These are phyloP conservation scores for Solanum okadae DNA, from an alignment of 257 asterid species.

Conservation along the genomic window DNA sequence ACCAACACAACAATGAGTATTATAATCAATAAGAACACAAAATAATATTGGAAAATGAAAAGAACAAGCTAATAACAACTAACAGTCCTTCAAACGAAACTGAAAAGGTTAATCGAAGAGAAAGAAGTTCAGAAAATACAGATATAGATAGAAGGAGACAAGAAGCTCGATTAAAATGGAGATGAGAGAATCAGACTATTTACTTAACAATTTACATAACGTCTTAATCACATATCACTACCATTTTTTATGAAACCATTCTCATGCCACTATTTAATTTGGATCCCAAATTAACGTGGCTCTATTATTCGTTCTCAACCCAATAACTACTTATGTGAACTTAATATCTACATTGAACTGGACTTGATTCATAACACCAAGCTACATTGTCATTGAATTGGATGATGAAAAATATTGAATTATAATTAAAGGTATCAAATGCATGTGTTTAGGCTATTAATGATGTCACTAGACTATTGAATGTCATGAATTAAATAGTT, in stretches of 20 bases:
- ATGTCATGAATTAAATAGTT: background rate
- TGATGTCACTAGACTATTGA: background rate
- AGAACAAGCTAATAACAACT: background rate
- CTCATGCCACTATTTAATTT: background rate
- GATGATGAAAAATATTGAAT: background rate
- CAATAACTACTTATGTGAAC: background rate
- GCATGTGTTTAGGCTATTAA: background rate
- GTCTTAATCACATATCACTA: background rate
- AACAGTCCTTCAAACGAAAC: too few species aligned
- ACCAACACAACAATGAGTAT: background rate
- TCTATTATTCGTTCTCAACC: too few species aligned
- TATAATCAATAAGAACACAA: background rate
- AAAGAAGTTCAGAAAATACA: too few species aligned
- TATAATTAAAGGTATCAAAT: background rate
- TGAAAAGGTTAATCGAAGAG: background rate
- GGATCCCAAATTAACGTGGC: too few species aligned
- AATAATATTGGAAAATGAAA: background rate
- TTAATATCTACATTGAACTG: background rate
- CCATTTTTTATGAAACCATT: too few species aligned
- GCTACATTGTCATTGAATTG: background rate
- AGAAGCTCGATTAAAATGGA: background rate
- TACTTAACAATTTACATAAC: background rate
- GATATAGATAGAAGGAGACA: too few species aligned
- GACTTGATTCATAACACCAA: background rate
- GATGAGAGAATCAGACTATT: too few species aligned